Base-by-base conservation (phyloP, 169 alveolate species). In the Cryptosporidium canis region DNA sequence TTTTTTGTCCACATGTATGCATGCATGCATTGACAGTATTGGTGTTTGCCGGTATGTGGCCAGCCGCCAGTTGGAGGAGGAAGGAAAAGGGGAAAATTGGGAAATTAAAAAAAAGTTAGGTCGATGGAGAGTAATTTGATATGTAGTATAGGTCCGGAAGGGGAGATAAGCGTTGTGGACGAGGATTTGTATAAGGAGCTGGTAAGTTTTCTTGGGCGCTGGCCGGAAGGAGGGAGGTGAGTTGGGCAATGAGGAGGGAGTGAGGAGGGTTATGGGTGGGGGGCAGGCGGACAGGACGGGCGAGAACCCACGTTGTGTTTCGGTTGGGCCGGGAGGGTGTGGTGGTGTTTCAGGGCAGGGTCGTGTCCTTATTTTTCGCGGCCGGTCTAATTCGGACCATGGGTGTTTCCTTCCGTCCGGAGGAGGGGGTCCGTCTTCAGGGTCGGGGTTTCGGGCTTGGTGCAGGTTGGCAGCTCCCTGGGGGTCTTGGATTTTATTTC, bases 121-220 rank as follows among this genome's bases (percentile, higher is more conserved):
- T 48, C 21, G 24, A 51, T 48, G 67, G 47, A 55, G 2, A 47
- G 33, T 9, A 70, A 37, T 70, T 70, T 70, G 39, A 70, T 70
- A 47, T 70, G 84, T 33, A 77, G 87, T 41, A 58, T 77, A 27
- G 45, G 41, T 37, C 3, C 35, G 3, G 87, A 77, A 3, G 87
- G 72, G 47, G 64, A 61, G 37, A 27, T 77, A 35, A 37, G 7
- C 7, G 64, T 77, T 12, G 39, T 77, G 12, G 66, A 58, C 44
- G 87, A 58, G 47, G 31, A 31, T 58, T 77, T 77, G 21, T 61
- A 58, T 14, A 77, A 33, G 16, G 61, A 45, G 18, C 39, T 77
- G 87, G 87, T 77, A 77, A 77, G 87, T 77, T 58, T 0, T 3
- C 16, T 2, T 6, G 9, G 24, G 41, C 39, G 45, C 47, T 5